Conservation (phyloP, 176 grass and related monocot genomes). For the Hordeum vulgare region DNA sequence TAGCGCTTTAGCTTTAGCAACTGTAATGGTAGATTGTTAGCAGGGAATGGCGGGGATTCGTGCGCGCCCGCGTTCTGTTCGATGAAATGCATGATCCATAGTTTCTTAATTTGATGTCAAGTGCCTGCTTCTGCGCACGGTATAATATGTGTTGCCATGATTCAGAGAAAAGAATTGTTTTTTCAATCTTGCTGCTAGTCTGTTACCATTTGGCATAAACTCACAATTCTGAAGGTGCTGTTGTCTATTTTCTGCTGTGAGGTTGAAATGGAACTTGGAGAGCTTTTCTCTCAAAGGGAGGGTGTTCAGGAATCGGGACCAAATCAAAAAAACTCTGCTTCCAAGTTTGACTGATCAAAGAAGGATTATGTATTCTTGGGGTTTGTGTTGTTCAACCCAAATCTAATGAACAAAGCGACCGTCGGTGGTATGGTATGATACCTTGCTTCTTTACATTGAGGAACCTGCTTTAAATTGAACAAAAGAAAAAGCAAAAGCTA, state of each 20-base stretch:
- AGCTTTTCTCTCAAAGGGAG: conserved; percentile 64
- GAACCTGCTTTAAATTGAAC: not conserved
- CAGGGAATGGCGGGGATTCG: not conserved
- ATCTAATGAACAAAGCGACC: not conserved
- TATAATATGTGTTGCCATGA: not conserved
- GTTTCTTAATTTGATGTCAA: not conserved
- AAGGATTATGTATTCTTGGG: too few relatives aligned
- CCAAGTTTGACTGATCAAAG: conserved; percentile 31
- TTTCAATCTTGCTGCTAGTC: not conserved
- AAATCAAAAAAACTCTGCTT: conserved; percentile 53
- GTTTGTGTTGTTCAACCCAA: not conserved
- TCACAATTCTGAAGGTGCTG: not conserved
- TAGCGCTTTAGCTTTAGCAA: not conserved
- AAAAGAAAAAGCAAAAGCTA: not conserved
- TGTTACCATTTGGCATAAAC: not conserved
- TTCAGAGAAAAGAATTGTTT: conserved; percentile 28
- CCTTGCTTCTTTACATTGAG: not conserved
- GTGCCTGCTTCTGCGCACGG: not conserved
- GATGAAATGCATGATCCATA: not conserved
- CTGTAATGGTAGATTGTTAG: not conserved
- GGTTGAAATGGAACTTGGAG: conserved; percentile 73
- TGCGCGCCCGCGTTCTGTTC: not conserved
- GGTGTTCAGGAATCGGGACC: conserved; percentile 38
- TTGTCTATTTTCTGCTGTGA: conserved; percentile 32
- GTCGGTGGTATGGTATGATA: not conserved